Evolutionary conservation across 2,329 filamentous ascomycete genomes (phyloP), one percentile per base, ranked within the genome.

Genomic region (Lasiodiplodia sp.): DNA sequence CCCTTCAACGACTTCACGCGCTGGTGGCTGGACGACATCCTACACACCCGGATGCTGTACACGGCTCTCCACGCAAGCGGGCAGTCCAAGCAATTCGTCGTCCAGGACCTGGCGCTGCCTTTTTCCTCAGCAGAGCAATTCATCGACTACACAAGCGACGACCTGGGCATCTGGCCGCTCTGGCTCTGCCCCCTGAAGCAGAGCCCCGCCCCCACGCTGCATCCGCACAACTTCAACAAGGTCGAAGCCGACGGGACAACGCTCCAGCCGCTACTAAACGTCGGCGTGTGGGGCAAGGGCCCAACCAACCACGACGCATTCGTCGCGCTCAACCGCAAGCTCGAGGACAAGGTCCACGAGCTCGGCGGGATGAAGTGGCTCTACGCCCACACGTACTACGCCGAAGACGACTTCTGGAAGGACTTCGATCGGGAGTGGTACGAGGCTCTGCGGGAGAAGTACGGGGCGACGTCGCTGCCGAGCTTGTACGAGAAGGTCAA

Each of bases 361-460:
- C 82, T 90, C 5, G 83, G 86, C 1, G 90, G 90, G 4, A 89
- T 88, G 81, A 92, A 92, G 78, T 91, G 88, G 82, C 79, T 92
- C 1, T 92, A 92, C 70, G 89, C 89, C 0, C 89, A 92, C 69
- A 87, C 88, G 0, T 92, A 89, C 77, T 91, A 91, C 75, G 86
- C 84, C 2, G 86, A 90, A 75, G 84, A 87, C 0, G 90, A 92
- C 70, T 92, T 92, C 75, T 92, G 90, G 90, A 77, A 81, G 10
- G 83, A 87, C 67, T 92, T 91, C 69, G 86, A 91, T 75, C 81
- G 83, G 37, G 72, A 79, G 6, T 87, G 52, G 74, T 91, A 92
- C 71, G 86, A 91, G 53, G 76, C 74, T 2, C 78, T 92, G 66
- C 80, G 90, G 21, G 76, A 78, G 25, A 87, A 86, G 73, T 92